A percentile compares a stretch with the other conserved stretches of the same genome.
Evolutionary conservation across 768 basidiomycete species (phyloP).

Genomic region (Mycena galopus): DNA sequence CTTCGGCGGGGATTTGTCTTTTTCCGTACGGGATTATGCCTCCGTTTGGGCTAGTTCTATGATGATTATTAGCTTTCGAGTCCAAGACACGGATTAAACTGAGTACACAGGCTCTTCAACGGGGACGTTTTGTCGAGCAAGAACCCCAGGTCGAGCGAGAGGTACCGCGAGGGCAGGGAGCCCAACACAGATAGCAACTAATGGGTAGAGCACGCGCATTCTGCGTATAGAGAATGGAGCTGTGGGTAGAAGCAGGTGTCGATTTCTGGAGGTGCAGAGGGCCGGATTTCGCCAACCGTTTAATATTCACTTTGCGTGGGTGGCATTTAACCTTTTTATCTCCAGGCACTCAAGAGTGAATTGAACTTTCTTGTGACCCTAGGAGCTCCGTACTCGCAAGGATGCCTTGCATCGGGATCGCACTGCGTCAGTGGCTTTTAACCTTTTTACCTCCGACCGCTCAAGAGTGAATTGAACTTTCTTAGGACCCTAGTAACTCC

Average conservation of each 20-base stretch:
- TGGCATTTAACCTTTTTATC: background rate
- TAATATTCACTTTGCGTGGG: background rate
- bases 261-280: background rate
- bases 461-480: background rate
- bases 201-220: background rate
- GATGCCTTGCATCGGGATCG: background rate
- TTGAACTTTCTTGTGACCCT: background rate
- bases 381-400: background rate
- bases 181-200: background rate
- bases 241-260: background rate
- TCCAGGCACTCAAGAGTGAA: background rate
- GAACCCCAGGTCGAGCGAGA: background rate
- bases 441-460: background rate
- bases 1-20: no score
- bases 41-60: no score
- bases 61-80: no score
- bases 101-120: no score
- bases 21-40: no score
- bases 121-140: background rate
- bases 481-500: background rate
- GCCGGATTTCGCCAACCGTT: background rate
- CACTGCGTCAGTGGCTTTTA: no score
- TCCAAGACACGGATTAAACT: no score
- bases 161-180: background rate
- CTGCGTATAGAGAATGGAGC: background rate